Base-by-base conservation (phyloP, 2,329 filamentous ascomycete genomes). In the Penicillium hesseltinei region DNA sequence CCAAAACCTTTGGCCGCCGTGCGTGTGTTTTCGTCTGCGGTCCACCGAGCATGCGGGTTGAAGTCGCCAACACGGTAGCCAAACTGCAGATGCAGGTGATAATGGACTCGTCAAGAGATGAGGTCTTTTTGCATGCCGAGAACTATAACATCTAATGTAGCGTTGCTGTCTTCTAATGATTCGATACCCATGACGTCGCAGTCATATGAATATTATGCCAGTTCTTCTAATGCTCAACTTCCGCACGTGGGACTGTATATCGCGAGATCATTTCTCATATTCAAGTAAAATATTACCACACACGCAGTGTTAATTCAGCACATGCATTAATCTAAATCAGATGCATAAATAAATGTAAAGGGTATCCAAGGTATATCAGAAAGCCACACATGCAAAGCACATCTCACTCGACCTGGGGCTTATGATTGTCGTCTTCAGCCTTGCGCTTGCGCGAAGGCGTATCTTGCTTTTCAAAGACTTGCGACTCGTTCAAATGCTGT, bases 21-120 rank as follows among this genome's bases (percentile, higher is more conserved):
- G 92, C 91, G 3, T 93, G 91, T 64, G 90, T 97, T 6, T 96
- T 95, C 73, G 92, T 97, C 15, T 97, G 93, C 70, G 93, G 93
- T 0, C 93, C 93, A 19, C 86, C 91, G 1, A 81, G 85, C 56
- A 95, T 97, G 92, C 81, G 93, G 62, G 86, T 92, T 13, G 91
- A 92, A 64, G 92, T 97, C 17, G 88, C 90, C n/a, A 90, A 86
- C 64, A 89, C 90, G 0, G 91, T 96, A 25, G 93, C 93, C 3
- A 79, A 83, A 57, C 77, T 97, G 67, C 93, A 97, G 80, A 84
- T 84, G 27, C 85, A 88, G 73, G 92, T 97, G 49, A 92, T 91
- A 88, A 86, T 84, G 6, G 88, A 91, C 66, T 84, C 87, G 35
- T 82, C 84, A 66, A 83, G 89, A 46, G 92, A 97, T 71, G 93